These are phyloP conservation scores for Setomelanomma holmii DNA, from an alignment of 2,329 filamentous ascomycete genomes.

Conservation along the genomic window DNA sequence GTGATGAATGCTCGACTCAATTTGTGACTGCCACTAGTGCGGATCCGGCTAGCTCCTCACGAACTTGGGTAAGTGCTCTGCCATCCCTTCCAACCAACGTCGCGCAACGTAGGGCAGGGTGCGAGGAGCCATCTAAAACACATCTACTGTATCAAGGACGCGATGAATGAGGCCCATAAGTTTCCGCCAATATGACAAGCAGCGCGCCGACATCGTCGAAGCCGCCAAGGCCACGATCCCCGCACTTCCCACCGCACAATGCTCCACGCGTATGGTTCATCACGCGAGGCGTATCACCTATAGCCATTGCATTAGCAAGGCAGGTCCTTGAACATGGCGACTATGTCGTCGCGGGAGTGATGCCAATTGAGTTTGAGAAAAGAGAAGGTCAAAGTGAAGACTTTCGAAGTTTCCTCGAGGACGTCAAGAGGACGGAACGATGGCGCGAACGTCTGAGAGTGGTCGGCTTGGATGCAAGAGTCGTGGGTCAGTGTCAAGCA, in stretches of 20 bases:
- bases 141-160: too few relatives aligned
- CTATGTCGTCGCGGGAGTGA: constrained; percentile 83
- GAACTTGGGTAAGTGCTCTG: constrained; percentile 18
- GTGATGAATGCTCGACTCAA: constrained; percentile 14
- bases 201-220: constrained; percentile 30
- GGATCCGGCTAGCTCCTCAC: constrained; percentile 13
- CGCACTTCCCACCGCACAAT: constrained; percentile 66
- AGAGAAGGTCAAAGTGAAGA: constrained; percentile 74
- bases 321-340: constrained; percentile 90
- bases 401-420: constrained; percentile 79
- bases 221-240: constrained; percentile 46
- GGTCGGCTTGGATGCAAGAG: constrained; percentile 64
- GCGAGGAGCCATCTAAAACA: neutral
- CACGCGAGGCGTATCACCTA: constrained; percentile 83
- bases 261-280: constrained; percentile 90
- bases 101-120: neutral
- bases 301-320: constrained; percentile 81
- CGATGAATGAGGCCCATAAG: too few relatives aligned
- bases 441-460: constrained; percentile 80
- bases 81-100: constrained; percentile 19
- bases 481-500: constrained; percentile 76
- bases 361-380: constrained; percentile 76
- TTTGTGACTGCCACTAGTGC: constrained; percentile 25
- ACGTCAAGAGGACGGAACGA: constrained; percentile 72
- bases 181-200: constrained; percentile 17